phyloP scores from a whole-genome alignment of 352 stramenopile species.

The Phytophthora pisi region DNA sequence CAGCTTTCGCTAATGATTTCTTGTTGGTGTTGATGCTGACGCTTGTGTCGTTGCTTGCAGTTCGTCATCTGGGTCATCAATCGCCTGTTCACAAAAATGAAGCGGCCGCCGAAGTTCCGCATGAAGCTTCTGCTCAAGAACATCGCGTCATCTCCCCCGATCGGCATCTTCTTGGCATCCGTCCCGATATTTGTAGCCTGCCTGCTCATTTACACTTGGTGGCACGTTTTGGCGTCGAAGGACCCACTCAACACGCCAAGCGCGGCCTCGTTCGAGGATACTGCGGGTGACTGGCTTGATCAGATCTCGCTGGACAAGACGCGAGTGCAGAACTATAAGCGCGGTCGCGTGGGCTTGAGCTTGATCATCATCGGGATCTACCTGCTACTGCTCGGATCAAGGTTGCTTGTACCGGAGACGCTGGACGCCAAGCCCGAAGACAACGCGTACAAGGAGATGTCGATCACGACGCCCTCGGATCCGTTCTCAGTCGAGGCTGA shows the following conservation, averaged over 20 bases:
- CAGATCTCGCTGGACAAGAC: slow-evolving; percentile 83
- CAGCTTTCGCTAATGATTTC: not conserved
- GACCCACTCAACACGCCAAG: slow-evolving; percentile 57
- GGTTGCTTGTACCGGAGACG: slow-evolving; percentile 86
- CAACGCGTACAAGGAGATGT: slow-evolving; percentile 79
- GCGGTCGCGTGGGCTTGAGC: slow-evolving; percentile 84
- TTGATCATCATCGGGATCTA: slow-evolving; percentile 87
- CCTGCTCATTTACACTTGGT: slow-evolving; percentile 85
- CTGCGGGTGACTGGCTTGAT: slow-evolving; percentile 89
- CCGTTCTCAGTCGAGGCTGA: slow-evolving; percentile 65
- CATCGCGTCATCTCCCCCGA: slow-evolving; percentile 80
- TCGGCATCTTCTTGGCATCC: slow-evolving; percentile 77
- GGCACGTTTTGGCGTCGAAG: slow-evolving; percentile 62
- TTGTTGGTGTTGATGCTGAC: not conserved
- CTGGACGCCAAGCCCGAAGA: slow-evolving; percentile 79
- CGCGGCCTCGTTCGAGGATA: slow-evolving; percentile 81
- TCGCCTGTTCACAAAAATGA: slow-evolving; percentile 95
- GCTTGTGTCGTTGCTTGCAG: slow-evolving; percentile 23
- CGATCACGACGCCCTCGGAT: slow-evolving; percentile 37
- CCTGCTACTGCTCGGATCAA: slow-evolving; percentile 63
- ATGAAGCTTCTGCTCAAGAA: slow-evolving; percentile 91
- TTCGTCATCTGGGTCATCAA: slow-evolving; percentile 94
- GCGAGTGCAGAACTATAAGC: slow-evolving; percentile 84
- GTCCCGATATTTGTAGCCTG: slow-evolving; percentile 63
- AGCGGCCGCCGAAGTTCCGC: slow-evolving; percentile 94